Evolutionary conservation across 169 alveolate species (phyloP), one percentile per base, ranked within the genome.

Genomic region (Plasmodium chabaudi): DNA sequence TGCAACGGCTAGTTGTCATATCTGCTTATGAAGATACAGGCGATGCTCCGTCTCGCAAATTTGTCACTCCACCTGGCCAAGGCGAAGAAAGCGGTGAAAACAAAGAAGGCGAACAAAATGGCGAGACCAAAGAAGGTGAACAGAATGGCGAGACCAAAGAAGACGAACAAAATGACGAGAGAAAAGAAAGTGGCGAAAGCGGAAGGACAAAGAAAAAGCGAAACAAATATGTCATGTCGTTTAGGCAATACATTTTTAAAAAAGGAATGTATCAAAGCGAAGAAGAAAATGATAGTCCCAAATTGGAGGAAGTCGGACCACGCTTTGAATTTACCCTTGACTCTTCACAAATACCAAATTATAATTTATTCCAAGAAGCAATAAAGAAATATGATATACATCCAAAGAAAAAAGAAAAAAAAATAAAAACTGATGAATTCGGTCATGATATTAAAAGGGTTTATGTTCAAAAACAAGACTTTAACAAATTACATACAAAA

Each of bases 281-380:
- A 51, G 21, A 55, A 34, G 57, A 49, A 21, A 34, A 68, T 17
- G 57, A 63, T 10, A 17, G 12, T 0, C 70, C 88, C 0, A 23
- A 42, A 5, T 15, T 75, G 23, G 68, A 75, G 19, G 88, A 75
- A 27, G 39, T 75, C 1, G 88, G 88, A 13, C 88, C 88, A 0
- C 69, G 88, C 6, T 75, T 75, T 68, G 65, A 60, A 25, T 75
- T 75, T 2, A 57, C 49, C 2, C 1, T 75, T 15, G 75, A 75
- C 13, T 47, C 61, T 10, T 25, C 23, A 51, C 51, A 75, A 42
- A 56, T n/a, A 47, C 75, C 88, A 12, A 53, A 63, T 12, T 75
- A 61, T 55, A 34, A 44, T 42, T 67, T 75, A 47, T 75, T 75
- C 44, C 77, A 75, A 47, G 88, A 75, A 56, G 75, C 88, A n/a